These are phyloP conservation scores for Pachysandra terminalis DNA, from an alignment of 164 flowering plant genomes.

Conservation along the genomic window DNA sequence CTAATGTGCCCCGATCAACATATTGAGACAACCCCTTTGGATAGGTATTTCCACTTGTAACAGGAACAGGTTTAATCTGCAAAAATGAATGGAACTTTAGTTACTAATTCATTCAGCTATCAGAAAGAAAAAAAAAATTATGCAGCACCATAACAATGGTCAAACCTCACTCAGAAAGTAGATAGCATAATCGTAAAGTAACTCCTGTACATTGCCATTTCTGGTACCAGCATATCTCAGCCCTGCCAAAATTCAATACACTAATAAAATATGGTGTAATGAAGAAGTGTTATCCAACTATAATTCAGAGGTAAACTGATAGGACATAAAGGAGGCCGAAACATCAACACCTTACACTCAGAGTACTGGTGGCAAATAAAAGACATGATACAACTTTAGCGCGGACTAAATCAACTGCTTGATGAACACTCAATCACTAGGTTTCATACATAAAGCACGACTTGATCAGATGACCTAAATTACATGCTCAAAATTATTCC, in stretches of 20 bases:
- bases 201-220: constrained; percentile 79
- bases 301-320: background rate
- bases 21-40: constrained; percentile 73
- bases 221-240: constrained; percentile 90
- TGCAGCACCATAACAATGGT: constrained; percentile 17
- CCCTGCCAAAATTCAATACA: constrained; percentile 41
- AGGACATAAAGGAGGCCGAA: too few relatives aligned
- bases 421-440: too few relatives aligned
- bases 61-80: constrained; percentile 83
- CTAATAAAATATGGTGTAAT: too few relatives aligned
- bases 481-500: background rate
- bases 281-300: background rate
- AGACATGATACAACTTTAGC: too few relatives aligned
- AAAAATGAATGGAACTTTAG: constrained; percentile 5
- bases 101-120: background rate
- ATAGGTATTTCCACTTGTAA: constrained; percentile 35
- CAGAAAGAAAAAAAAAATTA: background rate
- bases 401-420: too few relatives aligned
- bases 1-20: constrained; percentile 88
- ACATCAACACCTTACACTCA: too few relatives aligned
- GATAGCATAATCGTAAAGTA: constrained; percentile 75
- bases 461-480: too few relatives aligned
- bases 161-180: constrained; percentile 89
- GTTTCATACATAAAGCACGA: too few relatives aligned
- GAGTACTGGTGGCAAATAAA: too few relatives aligned